Evolutionary conservation across 768 basidiomycete species (phyloP).

Genomic region (Leccinellum albellum): DNA sequence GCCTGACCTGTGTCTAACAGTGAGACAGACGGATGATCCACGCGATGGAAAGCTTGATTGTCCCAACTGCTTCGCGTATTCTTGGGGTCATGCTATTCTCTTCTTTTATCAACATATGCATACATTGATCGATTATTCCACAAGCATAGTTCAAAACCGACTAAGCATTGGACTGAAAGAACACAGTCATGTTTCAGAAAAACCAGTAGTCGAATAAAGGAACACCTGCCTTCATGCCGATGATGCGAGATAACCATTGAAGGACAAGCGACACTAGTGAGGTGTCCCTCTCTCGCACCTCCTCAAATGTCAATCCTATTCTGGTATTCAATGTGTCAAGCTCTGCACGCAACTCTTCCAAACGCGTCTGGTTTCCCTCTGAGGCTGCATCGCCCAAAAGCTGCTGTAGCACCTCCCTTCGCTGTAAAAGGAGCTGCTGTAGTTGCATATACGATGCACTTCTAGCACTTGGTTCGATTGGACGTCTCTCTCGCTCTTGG

Average conservation of each 20-base stretch:
- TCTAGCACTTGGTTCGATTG: not conserved
- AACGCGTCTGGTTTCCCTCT: not conserved
- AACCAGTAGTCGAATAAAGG: not conserved
- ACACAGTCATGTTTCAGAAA: not conserved
- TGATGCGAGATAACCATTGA: constrained; percentile 1
- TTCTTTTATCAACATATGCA: not conserved
- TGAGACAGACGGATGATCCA: not conserved
- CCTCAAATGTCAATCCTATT: not conserved
- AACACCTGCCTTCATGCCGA: not conserved
- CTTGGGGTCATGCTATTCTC: not conserved
- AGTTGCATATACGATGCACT: not conserved
- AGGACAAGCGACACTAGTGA: not conserved
- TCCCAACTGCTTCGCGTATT: not conserved
- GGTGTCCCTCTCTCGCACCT: not conserved
- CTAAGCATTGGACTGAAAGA: not conserved
- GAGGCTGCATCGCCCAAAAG: not conserved
- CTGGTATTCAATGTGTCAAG: not conserved
- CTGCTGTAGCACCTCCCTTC: not conserved
- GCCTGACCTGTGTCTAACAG: not conserved
- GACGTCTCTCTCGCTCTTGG: not conserved
- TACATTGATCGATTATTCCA: not conserved
- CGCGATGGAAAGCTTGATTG: not conserved
- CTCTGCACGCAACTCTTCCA: not conserved
- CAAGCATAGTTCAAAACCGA: not conserved
- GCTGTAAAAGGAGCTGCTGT: constrained; percentile 1